Base-by-base conservation (phyloP, 805 yeast species). In the Starmera caribaea region DNA sequence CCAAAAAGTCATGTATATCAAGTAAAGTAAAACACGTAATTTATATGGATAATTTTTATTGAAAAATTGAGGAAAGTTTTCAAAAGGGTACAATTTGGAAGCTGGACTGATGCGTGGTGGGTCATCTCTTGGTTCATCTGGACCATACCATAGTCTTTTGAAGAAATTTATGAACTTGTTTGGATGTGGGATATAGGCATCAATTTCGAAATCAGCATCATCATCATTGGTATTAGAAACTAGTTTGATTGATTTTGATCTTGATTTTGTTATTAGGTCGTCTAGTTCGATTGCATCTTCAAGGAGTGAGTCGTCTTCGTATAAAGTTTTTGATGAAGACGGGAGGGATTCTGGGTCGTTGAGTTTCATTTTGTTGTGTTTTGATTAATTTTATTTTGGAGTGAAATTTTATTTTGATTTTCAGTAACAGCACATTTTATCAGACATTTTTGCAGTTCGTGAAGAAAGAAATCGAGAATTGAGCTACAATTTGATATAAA, bases 141-240 rank as follows among this genome's bases (percentile, higher is more conserved):
- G 86, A 1, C 88, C 86, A n/a, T 59, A 40, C 80, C 83, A 74
- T 2, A 74, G 17, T 16, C 46, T 50, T n/a, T 47, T 42, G 15
- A 66, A 41, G 32, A 67, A 51, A 8, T 38, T 37, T 7, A 46
- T 27, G 8, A 44, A 2, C n/a, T 21, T 6, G 13, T 17, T 13
- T 9, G 21, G 27, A 12, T n/a, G 27, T 15, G 17, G 21, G 8
- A 6, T 28, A 13, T 21, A 12, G 5, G 8, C 8, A 13, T 33
- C 35, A 33, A 33, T n/a, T 12, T 21, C 29, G n/a, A n/a, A 14
- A n/a, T 24, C 35, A 5, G 14, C 12, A n/a, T 17, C 16, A 15
- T 15, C 16, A 8, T 15, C 17, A 9, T 17, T 17, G n/a, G 11
- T 13, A 28, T 28, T 28, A 10, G 13, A 8, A 28, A 10, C 11